These are phyloP conservation scores for Suhomyces sp. DNA, from an alignment of 805 yeast species.

Conservation along the genomic window DNA sequence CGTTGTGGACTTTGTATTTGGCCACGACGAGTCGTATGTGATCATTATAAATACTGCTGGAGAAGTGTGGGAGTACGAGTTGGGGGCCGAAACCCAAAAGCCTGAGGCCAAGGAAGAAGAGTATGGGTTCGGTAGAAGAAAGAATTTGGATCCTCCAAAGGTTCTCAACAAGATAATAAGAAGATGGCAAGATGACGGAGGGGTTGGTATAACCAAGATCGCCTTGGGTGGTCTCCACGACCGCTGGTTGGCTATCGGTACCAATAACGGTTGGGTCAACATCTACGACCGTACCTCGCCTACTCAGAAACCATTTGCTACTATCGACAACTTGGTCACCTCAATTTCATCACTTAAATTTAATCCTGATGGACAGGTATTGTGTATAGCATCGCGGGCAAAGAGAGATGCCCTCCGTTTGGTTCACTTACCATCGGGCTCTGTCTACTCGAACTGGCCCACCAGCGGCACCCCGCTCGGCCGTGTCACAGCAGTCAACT, in stretches of 20 bases:
- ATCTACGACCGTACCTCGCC: constrained; percentile 59
- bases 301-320: constrained; percentile 51
- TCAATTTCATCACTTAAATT: constrained; percentile 71
- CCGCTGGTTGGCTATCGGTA: constrained; percentile 87
- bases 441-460: constrained; percentile 94
- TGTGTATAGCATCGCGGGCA: constrained; percentile 81
- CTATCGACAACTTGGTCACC: constrained; percentile 77
- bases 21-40: constrained; percentile 40
- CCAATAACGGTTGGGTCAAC: constrained; percentile 84
- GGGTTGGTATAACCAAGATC: constrained; percentile 76
- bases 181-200: constrained; percentile 85
- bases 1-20: constrained; percentile 76
- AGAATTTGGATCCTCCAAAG: neutral
- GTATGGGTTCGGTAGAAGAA: neutral
- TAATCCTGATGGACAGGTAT: constrained; percentile 82
- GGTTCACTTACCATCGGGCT: constrained; percentile 83
- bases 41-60: constrained; percentile 73
- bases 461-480: constrained; percentile 96
- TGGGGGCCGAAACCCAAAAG: constrained; percentile 11
- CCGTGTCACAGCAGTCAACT: constrained; percentile 76
- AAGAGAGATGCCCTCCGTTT: constrained; percentile 81
- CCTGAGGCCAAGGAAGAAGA: constrained; percentile 17
- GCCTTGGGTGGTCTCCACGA: constrained; percentile 67
- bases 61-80: constrained; percentile 81
- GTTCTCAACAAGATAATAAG: constrained; percentile 45